phyloP scores from a whole-genome alignment of 371 early-diverging fungal species.

The Mortierella sp. region DNA sequence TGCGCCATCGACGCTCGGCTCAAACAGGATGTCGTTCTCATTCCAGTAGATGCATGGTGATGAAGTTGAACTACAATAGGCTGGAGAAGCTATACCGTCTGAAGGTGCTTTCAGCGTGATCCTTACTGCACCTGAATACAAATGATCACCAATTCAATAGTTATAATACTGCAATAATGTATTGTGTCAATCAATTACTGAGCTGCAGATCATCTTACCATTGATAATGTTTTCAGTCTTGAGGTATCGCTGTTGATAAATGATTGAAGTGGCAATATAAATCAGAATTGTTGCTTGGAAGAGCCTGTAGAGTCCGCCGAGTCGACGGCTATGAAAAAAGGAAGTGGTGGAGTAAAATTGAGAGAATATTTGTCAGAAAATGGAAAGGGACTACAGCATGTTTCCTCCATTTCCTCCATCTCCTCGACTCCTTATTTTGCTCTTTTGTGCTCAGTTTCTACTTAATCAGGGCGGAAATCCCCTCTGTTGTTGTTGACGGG shows the following conservation, averaged over 20 bases:
- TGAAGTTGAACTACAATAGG: conserved; percentile 28
- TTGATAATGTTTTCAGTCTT: conserved; percentile 49
- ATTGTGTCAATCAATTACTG: neutral
- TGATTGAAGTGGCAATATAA: conserved; percentile 50
- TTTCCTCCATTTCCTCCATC: neutral
- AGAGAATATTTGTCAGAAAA: conserved; percentile 5
- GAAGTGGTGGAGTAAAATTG: neutral
- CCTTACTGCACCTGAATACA: conserved; percentile 45
- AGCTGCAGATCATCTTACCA: too few species aligned
- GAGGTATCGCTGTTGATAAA: conserved; percentile 51
- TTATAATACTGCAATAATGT: neutral
- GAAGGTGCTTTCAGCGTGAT: conserved; percentile 47
- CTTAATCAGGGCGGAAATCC: neutral
- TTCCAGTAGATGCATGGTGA: conserved; percentile 46
- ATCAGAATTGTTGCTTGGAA: conserved; percentile 51
- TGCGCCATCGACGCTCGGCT: conserved; percentile 49
- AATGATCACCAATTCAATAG: neutral
- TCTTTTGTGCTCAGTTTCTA: too few species aligned
- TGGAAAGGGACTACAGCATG: neutral
- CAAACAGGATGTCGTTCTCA: conserved; percentile 49
- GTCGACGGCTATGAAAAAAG: conserved; percentile 30
- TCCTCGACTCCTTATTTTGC: too few species aligned
- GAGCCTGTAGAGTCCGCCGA: conserved; percentile 49
- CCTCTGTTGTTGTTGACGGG: too few species aligned
- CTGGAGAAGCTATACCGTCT: conserved; percentile 26